Base-by-base conservation (phyloP, 805 yeast species). In the Hanseniaspora lachancei region DNA sequence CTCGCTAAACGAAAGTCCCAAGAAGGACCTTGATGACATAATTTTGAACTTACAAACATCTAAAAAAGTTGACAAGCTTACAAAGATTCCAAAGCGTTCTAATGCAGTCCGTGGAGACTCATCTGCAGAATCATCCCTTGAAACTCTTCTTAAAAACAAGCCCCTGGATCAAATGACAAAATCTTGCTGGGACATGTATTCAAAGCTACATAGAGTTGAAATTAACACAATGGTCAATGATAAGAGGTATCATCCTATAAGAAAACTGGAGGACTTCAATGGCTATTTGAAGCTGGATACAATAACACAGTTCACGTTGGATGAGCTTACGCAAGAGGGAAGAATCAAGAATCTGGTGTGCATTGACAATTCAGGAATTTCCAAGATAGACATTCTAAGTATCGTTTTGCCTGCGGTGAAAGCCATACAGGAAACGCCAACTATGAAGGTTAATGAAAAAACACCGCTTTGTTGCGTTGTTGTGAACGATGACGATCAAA, bases 181-280 rank as follows among this genome's bases (percentile, higher is more conserved):
- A 10, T 15, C 54, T 1, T 47, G 44, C 27, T 50, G 54, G 54
- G 42, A 50, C 3, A 50, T 50, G 16, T 50, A 50, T 36, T 42
- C 54, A 6, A 41, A 50, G 36, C 27, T 50, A 12, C 35, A 42
- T 35, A 42, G 38, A 35, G 21, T 50, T 10, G 48, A 41, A 3
- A 42, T 50, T 1, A 50, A 50, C 35, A 50, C 48, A 20, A 12
- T 50, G 24, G 5, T 20, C 15, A 29, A 32, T n/a, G 41, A 50
- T 24, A 50, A 41, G 35, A 34, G 39, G n/a, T 50, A 21, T 13
- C 20, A 23, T n/a, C 54, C 54, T 13, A 35, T 50, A 12, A 42
- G 54, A 21, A 35, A 20, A 2, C 13, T 35, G 5, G 35, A 43
- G 5, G 49, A 21, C 15, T 9, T n/a, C 24, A 20, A 32, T 2